Evolutionary conservation across 371 early-diverging fungal genomes (phyloP).

Genomic region (Mucor irregularis): DNA sequence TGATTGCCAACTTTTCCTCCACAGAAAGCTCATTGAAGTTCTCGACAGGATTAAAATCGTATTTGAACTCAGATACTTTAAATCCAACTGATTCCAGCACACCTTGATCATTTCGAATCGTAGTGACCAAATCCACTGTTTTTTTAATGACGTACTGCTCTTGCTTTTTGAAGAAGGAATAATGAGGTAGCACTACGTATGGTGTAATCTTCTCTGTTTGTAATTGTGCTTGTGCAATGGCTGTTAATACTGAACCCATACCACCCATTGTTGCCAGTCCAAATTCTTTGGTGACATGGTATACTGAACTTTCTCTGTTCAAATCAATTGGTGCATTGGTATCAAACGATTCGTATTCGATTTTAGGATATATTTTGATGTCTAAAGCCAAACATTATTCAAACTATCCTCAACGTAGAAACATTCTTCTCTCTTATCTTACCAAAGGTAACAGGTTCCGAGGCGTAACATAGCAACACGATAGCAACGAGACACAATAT

Average conservation of each 20-base stretch:
- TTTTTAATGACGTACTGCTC: constrained; percentile 34
- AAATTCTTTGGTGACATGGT: constrained; percentile 69
- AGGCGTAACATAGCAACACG: background rate
- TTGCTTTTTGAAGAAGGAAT: constrained; percentile 52
- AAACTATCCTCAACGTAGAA: no score
- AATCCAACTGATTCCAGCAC: constrained; percentile 38
- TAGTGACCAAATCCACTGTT: constrained; percentile 36
- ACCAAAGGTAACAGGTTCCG: constrained; percentile 18
- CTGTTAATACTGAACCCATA: constrained; percentile 61
- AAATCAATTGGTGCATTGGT: constrained; percentile 27
- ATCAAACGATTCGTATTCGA: constrained; percentile 53
- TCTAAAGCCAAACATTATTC: constrained; percentile 6
- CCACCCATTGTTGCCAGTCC: constrained; percentile 64
- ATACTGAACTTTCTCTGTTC: constrained; percentile 33
- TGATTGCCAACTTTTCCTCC: constrained; percentile 10
- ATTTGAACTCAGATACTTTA: constrained; percentile 45
- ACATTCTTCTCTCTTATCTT: constrained; percentile 9
- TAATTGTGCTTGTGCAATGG: constrained; percentile 59
- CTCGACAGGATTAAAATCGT: constrained; percentile 24
- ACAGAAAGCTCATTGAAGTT: constrained; percentile 2
- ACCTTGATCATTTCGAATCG: constrained; percentile 44
- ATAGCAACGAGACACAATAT: constrained; percentile 4
- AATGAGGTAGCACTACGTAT: constrained; percentile 59
- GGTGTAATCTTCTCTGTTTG: constrained; percentile 47
- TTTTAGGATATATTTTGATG: constrained; percentile 35